These are phyloP conservation scores for Arthrobotrys sphaeroides DNA, from an alignment of 2,329 filamentous ascomycete genomes.

Conservation along the genomic window DNA sequence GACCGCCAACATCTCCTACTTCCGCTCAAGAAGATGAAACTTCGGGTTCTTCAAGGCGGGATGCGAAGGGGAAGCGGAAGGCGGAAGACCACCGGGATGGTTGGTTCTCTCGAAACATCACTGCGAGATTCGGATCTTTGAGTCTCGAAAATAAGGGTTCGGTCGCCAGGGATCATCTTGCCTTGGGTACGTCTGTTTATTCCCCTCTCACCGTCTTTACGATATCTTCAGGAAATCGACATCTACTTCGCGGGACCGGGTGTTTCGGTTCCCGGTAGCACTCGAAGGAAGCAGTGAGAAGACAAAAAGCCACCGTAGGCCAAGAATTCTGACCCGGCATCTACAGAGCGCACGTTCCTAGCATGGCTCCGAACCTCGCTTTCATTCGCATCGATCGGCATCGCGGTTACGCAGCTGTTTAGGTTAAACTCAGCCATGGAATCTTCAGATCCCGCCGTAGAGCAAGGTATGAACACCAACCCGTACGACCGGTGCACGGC, in stretches of 20 bases:
- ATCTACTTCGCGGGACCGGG: conserved; percentile 36
- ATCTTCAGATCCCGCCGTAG: conserved; percentile 47
- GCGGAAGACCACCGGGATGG: conserved; percentile 24
- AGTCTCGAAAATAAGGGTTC: conserved; percentile 87
- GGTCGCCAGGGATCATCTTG: conserved; percentile 82
- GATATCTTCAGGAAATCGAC: neutral
- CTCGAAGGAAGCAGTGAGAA: neutral
- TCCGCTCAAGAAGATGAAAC: conserved; percentile 10
- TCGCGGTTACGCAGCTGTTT: conserved; percentile 85
- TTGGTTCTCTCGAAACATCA: conserved; percentile 34
- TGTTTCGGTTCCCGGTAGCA: conserved; percentile 22
- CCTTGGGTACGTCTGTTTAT: conserved; percentile 69
- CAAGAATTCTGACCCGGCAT: conserved; percentile 20
- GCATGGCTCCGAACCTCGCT: conserved; percentile 85
- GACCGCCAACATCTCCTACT: neutral
- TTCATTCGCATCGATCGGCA: conserved; percentile 78
- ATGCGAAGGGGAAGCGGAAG: conserved; percentile 47
- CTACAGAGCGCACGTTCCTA: conserved; percentile 79
- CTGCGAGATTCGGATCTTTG: conserved; percentile 64
- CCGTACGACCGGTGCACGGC: conserved; percentile 57
- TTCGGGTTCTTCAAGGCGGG: conserved; percentile 29
- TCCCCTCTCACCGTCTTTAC: neutral
- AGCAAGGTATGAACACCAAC: conserved; percentile 57
- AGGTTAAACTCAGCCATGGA: conserved; percentile 76
- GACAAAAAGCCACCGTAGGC: conserved; percentile 22